phyloP scores from a whole-genome alignment of 345 rosid species.

The Pistacia vera region DNA sequence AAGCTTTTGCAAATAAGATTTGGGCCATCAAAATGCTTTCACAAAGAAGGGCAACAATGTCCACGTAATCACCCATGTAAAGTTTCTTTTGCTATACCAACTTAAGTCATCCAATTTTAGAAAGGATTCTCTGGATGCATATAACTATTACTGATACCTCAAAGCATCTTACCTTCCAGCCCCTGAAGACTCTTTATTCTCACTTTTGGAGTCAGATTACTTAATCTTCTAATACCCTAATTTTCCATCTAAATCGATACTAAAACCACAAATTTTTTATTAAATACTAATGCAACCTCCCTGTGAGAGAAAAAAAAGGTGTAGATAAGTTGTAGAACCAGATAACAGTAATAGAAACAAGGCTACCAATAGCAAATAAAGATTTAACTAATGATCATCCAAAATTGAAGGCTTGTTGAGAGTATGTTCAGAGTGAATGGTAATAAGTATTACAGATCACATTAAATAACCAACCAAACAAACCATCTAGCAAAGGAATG shows the following conservation, averaged over 20 bases:
- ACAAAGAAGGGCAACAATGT: not conserved
- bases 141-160: not conserved
- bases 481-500: not conserved
- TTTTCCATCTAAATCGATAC: not conserved
- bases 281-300: not conserved
- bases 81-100: not conserved
- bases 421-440: not conserved
- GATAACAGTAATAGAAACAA: not conserved
- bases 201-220: not conserved
- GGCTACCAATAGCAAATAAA: not conserved
- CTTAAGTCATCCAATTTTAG: not conserved
- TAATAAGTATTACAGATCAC: not conserved
- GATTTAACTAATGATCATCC: slow-evolving; percentile 1
- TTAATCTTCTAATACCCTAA: not conserved
- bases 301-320: not conserved
- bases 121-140: not conserved
- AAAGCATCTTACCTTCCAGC: not conserved
- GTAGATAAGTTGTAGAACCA: not conserved
- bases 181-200: not conserved
- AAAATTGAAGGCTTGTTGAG: not conserved
- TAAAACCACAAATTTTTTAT: not conserved
- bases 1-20: not conserved
- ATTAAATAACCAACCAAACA: not conserved
- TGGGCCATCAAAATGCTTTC: not conserved
- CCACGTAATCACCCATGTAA: not conserved